These are phyloP conservation scores for Kazachstania sp. DNA, from an alignment of 1,139 yeast species.

Conservation along the genomic window DNA sequence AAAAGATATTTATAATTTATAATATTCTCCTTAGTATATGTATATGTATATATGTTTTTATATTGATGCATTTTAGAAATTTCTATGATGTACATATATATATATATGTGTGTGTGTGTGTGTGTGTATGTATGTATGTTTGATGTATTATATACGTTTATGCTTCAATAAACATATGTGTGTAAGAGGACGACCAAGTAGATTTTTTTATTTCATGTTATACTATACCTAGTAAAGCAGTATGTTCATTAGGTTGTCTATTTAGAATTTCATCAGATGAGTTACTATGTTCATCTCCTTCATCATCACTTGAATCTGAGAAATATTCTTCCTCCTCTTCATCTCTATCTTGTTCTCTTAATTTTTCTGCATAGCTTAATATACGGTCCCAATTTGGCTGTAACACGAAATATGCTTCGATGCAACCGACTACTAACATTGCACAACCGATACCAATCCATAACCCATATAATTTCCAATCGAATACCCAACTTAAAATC, in stretches of 20 bases:
- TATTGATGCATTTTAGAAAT: background rate
- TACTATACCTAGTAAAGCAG: slow-evolving; percentile 1
- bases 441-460: slow-evolving; percentile 90
- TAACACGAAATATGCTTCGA: slow-evolving; percentile 46
- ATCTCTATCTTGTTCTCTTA: slow-evolving; percentile 34
- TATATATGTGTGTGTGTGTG: too few relatives aligned
- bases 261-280: slow-evolving; percentile 1
- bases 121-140: too few relatives aligned
- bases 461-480: slow-evolving; percentile 55
- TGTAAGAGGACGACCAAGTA: too few relatives aligned
- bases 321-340: slow-evolving; percentile 21
- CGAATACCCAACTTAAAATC: slow-evolving; percentile 47
- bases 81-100: too few relatives aligned
- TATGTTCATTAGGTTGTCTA: slow-evolving; percentile 1
- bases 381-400: slow-evolving; percentile 49
- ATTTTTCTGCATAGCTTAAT: slow-evolving; percentile 37
- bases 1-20: too few relatives aligned
- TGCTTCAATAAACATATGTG: background rate
- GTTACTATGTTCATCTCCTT: slow-evolving; percentile 6
- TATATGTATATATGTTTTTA: background rate
- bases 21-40: background rate
- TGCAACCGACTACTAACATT: slow-evolving; percentile 55
- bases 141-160: background rate
- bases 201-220: background rate
- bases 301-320: slow-evolving; percentile 21